Evolutionary conservation across 164 flowering plant genomes (phyloP).

Genomic region (Platanus orientalis): DNA sequence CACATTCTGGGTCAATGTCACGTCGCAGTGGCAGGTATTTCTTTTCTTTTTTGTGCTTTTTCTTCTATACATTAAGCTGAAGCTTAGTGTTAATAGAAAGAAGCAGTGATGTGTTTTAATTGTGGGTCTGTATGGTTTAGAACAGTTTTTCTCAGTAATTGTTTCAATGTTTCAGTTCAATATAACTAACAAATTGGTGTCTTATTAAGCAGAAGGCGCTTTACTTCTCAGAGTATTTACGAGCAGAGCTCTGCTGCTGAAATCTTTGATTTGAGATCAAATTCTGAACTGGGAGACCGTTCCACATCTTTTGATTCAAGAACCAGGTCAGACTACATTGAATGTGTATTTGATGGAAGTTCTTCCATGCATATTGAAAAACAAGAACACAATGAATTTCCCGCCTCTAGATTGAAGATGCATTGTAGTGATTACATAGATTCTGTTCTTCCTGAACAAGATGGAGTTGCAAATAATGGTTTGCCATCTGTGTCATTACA

Average conservation of each 20-base stretch:
- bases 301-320: no score
- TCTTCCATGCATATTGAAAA: slow-evolving; percentile 33
- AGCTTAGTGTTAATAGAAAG: background rate
- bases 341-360: slow-evolving; percentile 36
- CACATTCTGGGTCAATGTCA: slow-evolving; percentile 29
- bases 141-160: no score
- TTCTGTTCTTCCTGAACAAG: slow-evolving; percentile 24
- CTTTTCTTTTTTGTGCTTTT: background rate
- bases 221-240: no score
- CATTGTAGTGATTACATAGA: slow-evolving; percentile 21
- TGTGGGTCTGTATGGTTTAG: background rate
- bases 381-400: slow-evolving; percentile 25
- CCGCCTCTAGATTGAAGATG: slow-evolving; percentile 26
- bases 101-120: background rate
- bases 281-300: no score
- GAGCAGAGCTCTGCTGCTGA: no score
- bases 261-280: no score
- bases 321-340: slow-evolving; percentile 26
- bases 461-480: slow-evolving; percentile 21
- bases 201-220: no score
- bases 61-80: background rate
- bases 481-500: slow-evolving; percentile 19
- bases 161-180: no score
- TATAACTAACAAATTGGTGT: no score
- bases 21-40: slow-evolving; percentile 49